Conservation (phyloP, 345 rosid species). For the Arabis alpina region DNA sequence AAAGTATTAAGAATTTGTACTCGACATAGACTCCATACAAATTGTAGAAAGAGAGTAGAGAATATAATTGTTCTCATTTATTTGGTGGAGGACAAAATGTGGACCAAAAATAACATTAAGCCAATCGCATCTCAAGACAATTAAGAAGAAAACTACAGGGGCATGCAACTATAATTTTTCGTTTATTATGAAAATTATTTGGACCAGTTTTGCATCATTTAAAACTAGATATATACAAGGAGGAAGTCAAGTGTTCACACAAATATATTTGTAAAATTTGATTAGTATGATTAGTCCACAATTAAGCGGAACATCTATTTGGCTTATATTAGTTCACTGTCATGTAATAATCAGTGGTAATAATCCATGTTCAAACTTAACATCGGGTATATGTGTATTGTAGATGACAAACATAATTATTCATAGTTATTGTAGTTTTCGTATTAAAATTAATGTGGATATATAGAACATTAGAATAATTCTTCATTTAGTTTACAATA, state of each 20-base stretch:
- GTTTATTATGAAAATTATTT: neutral
- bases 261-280: neutral
- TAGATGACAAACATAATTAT: too few species aligned
- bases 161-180: constrained; percentile 20
- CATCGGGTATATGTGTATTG: too few species aligned
- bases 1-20: constrained; percentile 43
- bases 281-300: neutral
- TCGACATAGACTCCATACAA: constrained; percentile 38
- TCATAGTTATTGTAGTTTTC: neutral
- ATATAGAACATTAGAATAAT: neutral
- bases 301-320: neutral
- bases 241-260: neutral
- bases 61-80: constrained; percentile 43
- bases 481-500: neutral
- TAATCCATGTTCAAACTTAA: too few species aligned
- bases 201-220: constrained; percentile 5
- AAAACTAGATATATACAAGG: constrained; percentile 10
- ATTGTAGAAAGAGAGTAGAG: constrained; percentile 25
- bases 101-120: constrained; percentile 34
- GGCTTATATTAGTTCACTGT: neutral
- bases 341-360: too few species aligned
- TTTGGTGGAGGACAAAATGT: constrained; percentile 40
- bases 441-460: neutral
- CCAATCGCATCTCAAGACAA: constrained; percentile 36
- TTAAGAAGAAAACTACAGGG: constrained; percentile 16